A percentile compares a stretch with the other conserved stretches of the same genome.
Evolutionary conservation across 352 stramenopile species (phyloP).

Genomic region (Thalassiosira mediterranea): DNA sequence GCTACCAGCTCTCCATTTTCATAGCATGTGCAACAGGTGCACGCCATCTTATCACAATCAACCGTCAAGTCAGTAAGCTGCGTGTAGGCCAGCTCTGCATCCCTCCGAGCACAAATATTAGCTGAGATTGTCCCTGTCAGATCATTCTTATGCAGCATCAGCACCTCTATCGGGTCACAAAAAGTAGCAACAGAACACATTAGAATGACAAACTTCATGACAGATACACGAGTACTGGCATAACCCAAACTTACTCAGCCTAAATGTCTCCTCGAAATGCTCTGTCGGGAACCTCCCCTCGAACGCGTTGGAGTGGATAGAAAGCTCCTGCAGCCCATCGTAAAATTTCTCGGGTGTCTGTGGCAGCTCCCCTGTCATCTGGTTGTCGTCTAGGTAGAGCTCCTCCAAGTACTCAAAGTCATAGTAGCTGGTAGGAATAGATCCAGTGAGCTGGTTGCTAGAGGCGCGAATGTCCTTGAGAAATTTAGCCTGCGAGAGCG

Average conservation of each 20-base stretch:
- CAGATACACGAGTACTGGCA: too few relatives aligned
- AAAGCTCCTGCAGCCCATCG: slow-evolving; percentile 56
- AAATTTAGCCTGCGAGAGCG: slow-evolving; percentile 31
- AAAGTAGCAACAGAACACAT: not conserved
- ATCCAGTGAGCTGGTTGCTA: slow-evolving; percentile 43
- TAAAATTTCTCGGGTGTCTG: slow-evolving; percentile 43
- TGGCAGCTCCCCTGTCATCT: slow-evolving; percentile 40
- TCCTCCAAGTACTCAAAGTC: slow-evolving; percentile 46
- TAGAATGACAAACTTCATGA: too few relatives aligned
- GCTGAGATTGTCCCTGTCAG: slow-evolving; percentile 35
- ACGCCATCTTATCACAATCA: slow-evolving; percentile 52
- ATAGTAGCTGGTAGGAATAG: slow-evolving; percentile 42
- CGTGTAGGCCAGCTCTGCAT: slow-evolving; percentile 22
- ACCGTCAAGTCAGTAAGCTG: slow-evolving; percentile 33
- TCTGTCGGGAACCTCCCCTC: slow-evolving; percentile 65
- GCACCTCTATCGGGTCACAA: slow-evolving; percentile 25
- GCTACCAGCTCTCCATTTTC: slow-evolving; percentile 23
- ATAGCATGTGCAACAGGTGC: slow-evolving; percentile 50
- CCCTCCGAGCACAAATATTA: slow-evolving; percentile 44
- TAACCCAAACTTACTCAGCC: slow-evolving; percentile 20
- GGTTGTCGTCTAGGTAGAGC: slow-evolving; percentile 60
- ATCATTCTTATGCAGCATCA: slow-evolving; percentile 48
- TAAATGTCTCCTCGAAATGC: slow-evolving; percentile 59
- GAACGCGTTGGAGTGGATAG: slow-evolving; percentile 71
- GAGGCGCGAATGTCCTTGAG: slow-evolving; percentile 46